Evolutionary conservation across 768 basidiomycete genomes (phyloP), one percentile per base, ranked within the genome.

Genomic region (Paxillus involutus): DNA sequence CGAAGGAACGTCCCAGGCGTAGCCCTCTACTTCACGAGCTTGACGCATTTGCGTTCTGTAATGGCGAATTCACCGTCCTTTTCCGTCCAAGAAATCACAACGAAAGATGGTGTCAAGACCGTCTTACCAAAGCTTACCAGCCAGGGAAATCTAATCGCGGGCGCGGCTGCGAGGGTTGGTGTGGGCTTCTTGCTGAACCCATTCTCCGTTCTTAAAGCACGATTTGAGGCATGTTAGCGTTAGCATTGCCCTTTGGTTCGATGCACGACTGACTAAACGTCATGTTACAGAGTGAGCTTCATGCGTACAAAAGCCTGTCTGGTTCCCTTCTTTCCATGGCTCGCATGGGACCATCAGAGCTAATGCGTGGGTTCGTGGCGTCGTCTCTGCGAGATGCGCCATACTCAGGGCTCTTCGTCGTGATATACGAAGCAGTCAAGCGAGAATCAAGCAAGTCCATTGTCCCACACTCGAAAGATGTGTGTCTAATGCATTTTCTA

Each of bases 361-460:
- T 95, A 29, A 83, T 94, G 63, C 87, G 91, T 44, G 95, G 95
- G 0, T 88, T 94, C 64, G 62, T 88, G 21, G 91, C 94, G 1
- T 92, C 93, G 1, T 89, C 94, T 2, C 76, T 94, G n/a, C 82
- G 95, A 44, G 95, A 98, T 68, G 95, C 94, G 12, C 95, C 95
- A 0, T 94, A 95, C 62, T 93, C 95, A 1, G 95, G 94, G 3
- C 70, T 97, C 6, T 98, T 94, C 62, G 77, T 96, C 35, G 81
- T 93, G 3, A 83, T 88, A 55, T 98, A 98, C 64, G 94, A 98
- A 70, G 82, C 83, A 43, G 81, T 91, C 57, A 98, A 98, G 68
- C 77, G 78, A 47, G 81, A 91, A 62, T 75, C 83, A 4, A 77
- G 91, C 89, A 67, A 63, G 78, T 66, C 24, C 43, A 45, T 19